These are phyloP conservation scores for Vishniacozyma victoriae DNA, from an alignment of 768 basidiomycete genomes.

Conservation along the genomic window DNA sequence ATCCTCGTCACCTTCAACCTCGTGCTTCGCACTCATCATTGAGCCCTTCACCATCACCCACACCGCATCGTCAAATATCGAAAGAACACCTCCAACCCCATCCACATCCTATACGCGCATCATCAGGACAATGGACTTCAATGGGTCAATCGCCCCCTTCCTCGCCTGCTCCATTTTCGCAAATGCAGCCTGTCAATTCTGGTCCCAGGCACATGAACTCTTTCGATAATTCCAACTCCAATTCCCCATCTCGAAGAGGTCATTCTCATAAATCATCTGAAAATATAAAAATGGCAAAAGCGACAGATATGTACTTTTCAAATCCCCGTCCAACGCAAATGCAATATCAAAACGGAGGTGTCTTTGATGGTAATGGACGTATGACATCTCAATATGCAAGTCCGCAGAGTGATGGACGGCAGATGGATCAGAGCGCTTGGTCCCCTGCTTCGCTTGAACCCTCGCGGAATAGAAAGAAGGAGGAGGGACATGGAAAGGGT, in stretches of 20 bases:
- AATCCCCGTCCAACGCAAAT: not conserved
- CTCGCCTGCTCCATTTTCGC: too few species aligned
- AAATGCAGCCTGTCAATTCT: too few species aligned
- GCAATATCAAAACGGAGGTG: not conserved
- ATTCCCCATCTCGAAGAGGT: slow-evolving; percentile 3
- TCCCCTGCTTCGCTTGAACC: too few species aligned
- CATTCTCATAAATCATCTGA: not conserved
- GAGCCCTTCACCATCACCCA: slow-evolving; percentile 3
- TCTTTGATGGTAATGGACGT: not conserved
- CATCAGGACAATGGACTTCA: too few species aligned
- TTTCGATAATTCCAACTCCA: too few species aligned
- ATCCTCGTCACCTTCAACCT: slow-evolving; percentile 1
- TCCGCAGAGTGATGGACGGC: not conserved
- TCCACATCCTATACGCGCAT: too few species aligned
- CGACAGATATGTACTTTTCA: not conserved
- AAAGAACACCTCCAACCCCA: slow-evolving; percentile 1
- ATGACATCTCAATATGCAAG: not conserved
- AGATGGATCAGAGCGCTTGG: not conserved
- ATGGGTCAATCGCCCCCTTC: too few species aligned
- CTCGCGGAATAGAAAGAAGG: not conserved
- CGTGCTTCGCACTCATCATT: not conserved
- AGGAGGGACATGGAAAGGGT: slow-evolving; percentile 14
- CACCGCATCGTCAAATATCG: slow-evolving; percentile 1
- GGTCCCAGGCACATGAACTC: too few species aligned
- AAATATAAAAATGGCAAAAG: not conserved